Conservation (phyloP, 2,329 filamentous ascomycete species). For the Arthrobotrys pseudoclavata region DNA sequence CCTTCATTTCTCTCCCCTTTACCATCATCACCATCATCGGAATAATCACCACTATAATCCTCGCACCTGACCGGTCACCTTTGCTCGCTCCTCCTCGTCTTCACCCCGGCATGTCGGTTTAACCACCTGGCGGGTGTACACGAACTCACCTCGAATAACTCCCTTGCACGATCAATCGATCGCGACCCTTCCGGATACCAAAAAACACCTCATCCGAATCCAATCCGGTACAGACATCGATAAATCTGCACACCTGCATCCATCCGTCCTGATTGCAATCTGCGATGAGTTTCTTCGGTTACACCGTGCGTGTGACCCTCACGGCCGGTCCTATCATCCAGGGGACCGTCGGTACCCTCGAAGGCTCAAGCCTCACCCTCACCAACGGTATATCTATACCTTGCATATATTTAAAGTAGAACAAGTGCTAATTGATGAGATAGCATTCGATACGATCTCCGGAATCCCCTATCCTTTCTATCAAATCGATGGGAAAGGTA, state of each 20-base stretch:
- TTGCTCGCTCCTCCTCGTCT: background rate
- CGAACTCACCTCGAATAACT: background rate
- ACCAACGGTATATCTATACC: constrained; percentile 75
- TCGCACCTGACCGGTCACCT: background rate
- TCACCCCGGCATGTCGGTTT: constrained; percentile 7
- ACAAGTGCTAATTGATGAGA: constrained; percentile 62
- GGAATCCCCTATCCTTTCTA: constrained; percentile 71
- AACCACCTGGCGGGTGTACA: constrained; percentile 16
- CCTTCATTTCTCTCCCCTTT: background rate
- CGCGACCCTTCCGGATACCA: background rate
- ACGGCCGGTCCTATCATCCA: constrained; percentile 76
- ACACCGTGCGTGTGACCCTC: constrained; percentile 81
- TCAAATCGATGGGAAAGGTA: constrained; percentile 72
- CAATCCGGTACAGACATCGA: too few species aligned
- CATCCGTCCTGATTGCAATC: background rate
- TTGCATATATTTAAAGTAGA: constrained; percentile 16
- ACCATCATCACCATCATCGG: constrained; percentile 10
- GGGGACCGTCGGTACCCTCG: constrained; percentile 79
- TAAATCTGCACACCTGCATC: background rate
- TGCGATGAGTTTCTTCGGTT: constrained; percentile 74
- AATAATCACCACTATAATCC: background rate
- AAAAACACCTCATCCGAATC: background rate
- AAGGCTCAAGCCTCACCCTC: constrained; percentile 78
- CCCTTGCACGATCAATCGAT: background rate
- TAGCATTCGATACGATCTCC: constrained; percentile 71